phyloP scores from a whole-genome alignment of 306 rosid genomes.

The Dalbergia oliveri region DNA sequence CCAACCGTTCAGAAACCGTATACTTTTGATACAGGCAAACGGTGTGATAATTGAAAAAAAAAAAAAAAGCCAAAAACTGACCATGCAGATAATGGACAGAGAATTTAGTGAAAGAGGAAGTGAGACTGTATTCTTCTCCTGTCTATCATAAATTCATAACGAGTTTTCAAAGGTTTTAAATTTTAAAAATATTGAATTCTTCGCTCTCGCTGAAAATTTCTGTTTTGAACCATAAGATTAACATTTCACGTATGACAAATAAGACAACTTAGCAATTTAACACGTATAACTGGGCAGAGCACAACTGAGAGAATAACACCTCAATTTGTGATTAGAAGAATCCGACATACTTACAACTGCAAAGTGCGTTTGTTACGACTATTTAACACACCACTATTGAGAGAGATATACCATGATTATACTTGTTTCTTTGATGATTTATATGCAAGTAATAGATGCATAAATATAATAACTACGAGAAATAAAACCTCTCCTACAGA shows the following conservation, averaged over 20 bases:
- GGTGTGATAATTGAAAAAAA: neutral
- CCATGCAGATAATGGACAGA: neutral
- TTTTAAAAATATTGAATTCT: neutral
- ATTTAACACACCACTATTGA: neutral
- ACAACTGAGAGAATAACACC: neutral
- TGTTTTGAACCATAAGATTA: neutral
- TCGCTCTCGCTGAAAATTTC: neutral
- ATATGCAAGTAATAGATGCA: neutral
- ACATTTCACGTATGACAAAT: neutral
- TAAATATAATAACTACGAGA: slow-evolving; percentile 13
- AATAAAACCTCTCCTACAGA: slow-evolving; percentile 16
- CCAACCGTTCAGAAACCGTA: neutral
- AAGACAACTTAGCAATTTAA: neutral
- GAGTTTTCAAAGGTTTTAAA: neutral
- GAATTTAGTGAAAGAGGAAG: neutral
- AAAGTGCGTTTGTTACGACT: neutral
- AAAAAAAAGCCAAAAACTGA: neutral
- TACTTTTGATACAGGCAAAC: neutral
- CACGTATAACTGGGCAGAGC: neutral
- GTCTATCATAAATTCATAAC: neutral
- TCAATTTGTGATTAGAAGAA: neutral
- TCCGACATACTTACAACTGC: neutral
- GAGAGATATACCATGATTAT: slow-evolving; percentile 2
- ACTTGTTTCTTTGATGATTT: slow-evolving; percentile 3
- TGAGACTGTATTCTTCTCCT: neutral